A percentile compares a stretch with the other conserved stretches of the same genome.
Evolutionary conservation across 2,329 filamentous ascomycete genomes (phyloP).

Genomic region (Colletotrichum incanum): DNA sequence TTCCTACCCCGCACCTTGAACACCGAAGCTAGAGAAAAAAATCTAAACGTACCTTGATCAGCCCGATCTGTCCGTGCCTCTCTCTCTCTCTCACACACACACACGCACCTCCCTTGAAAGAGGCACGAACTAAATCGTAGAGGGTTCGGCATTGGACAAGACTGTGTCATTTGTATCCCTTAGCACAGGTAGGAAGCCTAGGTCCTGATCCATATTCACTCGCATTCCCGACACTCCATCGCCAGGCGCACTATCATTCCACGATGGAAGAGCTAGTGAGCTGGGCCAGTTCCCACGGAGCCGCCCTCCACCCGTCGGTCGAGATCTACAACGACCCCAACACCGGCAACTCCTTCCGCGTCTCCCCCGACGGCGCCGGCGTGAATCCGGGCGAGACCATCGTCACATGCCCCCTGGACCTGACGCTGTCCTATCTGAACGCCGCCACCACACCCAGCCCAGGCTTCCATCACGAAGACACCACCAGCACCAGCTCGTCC

Average conservation of each 20-base stretch:
- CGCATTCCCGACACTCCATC: background rate
- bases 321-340: conserved; percentile 67
- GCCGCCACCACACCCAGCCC: conserved; percentile 55
- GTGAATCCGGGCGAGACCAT: conserved; percentile 60
- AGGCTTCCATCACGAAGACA: conserved; percentile 42
- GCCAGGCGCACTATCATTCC: background rate
- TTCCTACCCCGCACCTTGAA: conserved; percentile 30
- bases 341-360: conserved; percentile 70
- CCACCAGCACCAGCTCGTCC: conserved; percentile 26
- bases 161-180: conserved; percentile 12
- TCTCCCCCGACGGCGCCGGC: conserved; percentile 53
- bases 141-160: conserved; percentile 2
- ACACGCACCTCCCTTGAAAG: background rate
- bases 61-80: background rate
- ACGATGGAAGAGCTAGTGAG: conserved; percentile 54
- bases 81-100: no score
- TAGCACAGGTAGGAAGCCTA: background rate
- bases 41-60: conserved; percentile 15
- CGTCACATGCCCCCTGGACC: conserved; percentile 67
- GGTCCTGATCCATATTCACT: background rate
- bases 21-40: conserved; percentile 16
- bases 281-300: conserved; percentile 66
- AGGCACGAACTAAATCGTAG: background rate
- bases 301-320: conserved; percentile 64
- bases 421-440: conserved; percentile 73